Conservation (phyloP, 441 rosid species). For the Syzygium malaccense region DNA sequence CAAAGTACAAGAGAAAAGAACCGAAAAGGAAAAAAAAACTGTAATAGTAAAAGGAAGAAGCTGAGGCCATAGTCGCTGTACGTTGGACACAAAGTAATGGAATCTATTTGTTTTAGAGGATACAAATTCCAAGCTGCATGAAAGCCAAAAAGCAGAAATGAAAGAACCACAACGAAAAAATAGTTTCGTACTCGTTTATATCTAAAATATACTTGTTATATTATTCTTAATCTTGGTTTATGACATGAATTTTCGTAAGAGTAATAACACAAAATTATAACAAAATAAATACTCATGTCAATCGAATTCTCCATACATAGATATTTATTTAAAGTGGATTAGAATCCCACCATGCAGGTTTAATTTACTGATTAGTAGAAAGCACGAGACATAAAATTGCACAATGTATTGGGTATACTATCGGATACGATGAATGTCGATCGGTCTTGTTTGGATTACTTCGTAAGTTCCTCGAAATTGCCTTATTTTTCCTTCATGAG, state of each 20-base stretch:
- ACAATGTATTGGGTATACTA: neutral
- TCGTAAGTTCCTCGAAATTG: neutral
- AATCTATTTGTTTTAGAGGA: neutral
- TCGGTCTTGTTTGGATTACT: neutral
- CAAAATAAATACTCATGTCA: neutral
- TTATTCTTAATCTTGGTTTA: neutral
- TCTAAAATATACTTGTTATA: neutral
- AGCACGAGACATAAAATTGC: neutral
- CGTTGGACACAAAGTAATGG: neutral
- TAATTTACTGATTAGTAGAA: neutral
- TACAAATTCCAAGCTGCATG: neutral
- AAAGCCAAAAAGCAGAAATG: neutral
- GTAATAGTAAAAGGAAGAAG: neutral
- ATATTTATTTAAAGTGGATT: neutral
- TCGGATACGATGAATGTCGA: neutral
- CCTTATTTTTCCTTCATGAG: neutral
- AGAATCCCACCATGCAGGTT: neutral
- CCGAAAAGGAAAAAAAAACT: neutral
- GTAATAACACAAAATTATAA: neutral
- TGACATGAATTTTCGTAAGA: neutral
- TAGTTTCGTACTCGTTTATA: neutral
- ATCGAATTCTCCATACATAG: neutral
- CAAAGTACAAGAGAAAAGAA: neutral
- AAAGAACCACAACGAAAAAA: neutral
- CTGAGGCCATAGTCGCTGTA: neutral